Base-by-base conservation (phyloP, 2,329 filamentous ascomycete species). In the Sclerotinia subarctica region DNA sequence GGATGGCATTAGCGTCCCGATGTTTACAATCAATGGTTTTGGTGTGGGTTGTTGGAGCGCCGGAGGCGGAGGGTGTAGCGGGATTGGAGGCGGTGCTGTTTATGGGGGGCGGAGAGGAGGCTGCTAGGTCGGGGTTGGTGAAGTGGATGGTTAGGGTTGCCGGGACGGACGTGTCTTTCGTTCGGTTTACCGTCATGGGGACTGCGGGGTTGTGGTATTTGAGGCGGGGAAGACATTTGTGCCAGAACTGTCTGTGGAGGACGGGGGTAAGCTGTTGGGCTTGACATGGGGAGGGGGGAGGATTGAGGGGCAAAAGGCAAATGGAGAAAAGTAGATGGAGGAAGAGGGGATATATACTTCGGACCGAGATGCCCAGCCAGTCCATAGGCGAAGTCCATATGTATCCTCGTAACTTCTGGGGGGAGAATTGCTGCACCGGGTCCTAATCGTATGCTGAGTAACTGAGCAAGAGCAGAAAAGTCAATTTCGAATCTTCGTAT, bases 131-230 rank as follows among this genome's bases (percentile, higher is more conserved):
- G 29, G 73, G 53, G 26, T 80, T 81, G 68, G 74, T 82, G 73
- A 89, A 85, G 80, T 90, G 89, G 74, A 94, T 82, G 69, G 86
- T 88, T 80, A 93, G 82, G 58, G 81, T 83, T 19, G 90, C 86
- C 8, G 85, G 81, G 29, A 82, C 82, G 5, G 81, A 78, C 73
- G 87, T 83, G 56, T 88, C 80, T 49, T 78, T 75, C 71, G 86
- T 88, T 69, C 91, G 90, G 78, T 90, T 89, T 74, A 97, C 87
- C 69, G 91, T 88, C 85, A 98, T 96, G 54, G 90, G 87, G 57
- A 97, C 79, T 17, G 88, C 81, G 0, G 95, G 95, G 79, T 99
- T 99, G 84, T 96, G 90, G 82, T 89, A 99, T 84, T 99, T 97
- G 73, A 99, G 84, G 68, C 92, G 88, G 29, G 92, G 92, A 59